Evolutionary conservation across 2,329 filamentous ascomycete species (phyloP).

Genomic region (Metarhizium brunneum): DNA sequence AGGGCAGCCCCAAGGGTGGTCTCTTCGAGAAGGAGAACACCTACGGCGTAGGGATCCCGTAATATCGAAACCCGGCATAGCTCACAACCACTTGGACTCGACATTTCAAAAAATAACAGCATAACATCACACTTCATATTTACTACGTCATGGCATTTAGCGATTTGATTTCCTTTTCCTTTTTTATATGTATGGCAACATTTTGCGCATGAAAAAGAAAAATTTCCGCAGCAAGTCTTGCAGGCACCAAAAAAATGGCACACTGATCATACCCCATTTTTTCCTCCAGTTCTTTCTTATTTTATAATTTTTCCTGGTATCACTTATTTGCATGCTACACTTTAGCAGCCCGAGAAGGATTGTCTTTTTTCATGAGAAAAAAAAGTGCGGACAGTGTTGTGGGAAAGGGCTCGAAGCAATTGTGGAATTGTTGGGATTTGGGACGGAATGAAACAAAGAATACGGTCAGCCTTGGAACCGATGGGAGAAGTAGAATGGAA

Average conservation of each 20-base stretch:
- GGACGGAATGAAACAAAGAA: constrained; percentile 18
- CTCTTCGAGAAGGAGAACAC: constrained; percentile 4
- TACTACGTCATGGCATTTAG: constrained; percentile 36
- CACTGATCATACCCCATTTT: constrained; percentile 26
- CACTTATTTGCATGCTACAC: constrained; percentile 16
- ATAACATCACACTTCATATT: neutral
- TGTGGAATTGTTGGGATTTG: constrained; percentile 9
- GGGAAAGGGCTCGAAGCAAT: neutral
- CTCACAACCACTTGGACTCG: neutral
- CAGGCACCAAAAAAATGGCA: constrained; percentile 30
- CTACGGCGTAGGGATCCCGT: constrained; percentile 2
- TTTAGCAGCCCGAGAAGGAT: constrained; percentile 7
- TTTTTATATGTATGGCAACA: constrained; percentile 11
- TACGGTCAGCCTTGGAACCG: constrained; percentile 17
- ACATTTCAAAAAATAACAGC: neutral
- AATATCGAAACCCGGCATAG: neutral
- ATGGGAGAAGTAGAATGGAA: constrained; percentile 2
- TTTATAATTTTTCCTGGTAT: constrained; percentile 14
- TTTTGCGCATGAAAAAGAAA: constrained; percentile 19
- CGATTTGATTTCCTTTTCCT: constrained; percentile 26
- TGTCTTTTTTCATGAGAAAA: constrained; percentile 9
- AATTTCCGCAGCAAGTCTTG: constrained; percentile 25
- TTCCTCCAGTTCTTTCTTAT: constrained; percentile 14
- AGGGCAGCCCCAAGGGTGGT: neutral
- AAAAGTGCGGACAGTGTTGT: constrained; percentile 6